phyloP scores from a whole-genome alignment of 2,329 filamentous ascomycete genomes.

The Botrytis tulipae region DNA sequence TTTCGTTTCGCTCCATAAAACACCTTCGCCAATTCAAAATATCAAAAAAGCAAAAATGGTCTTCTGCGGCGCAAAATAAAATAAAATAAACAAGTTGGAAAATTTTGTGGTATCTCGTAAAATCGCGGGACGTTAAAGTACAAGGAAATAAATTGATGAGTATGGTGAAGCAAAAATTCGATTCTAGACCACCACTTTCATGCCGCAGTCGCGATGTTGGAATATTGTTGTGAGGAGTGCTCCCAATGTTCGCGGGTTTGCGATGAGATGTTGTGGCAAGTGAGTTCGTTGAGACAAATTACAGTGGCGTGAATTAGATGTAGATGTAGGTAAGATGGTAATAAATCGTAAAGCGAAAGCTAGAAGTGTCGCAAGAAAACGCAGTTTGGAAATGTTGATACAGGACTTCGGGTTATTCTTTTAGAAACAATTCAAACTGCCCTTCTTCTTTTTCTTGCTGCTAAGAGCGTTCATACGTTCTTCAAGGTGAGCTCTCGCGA shows the following conservation, averaged over 20 bases:
- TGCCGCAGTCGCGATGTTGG: not conserved
- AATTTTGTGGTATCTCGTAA: conserved; percentile 31
- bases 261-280: conserved; percentile 1
- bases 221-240: not conserved
- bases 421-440: conserved; percentile 88
- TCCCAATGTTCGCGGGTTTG: not conserved
- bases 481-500: conserved; percentile 83
- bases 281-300: not conserved
- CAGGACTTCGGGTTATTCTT: conserved; percentile 13
- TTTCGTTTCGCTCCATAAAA: conserved; percentile 14
- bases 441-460: conserved; percentile 73
- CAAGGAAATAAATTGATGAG: conserved; percentile 19
- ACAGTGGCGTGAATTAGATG: conserved; percentile 13
- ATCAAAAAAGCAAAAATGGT: conserved; percentile 7
- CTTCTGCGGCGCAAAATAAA: conserved; percentile 6
- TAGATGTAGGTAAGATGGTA: not conserved
- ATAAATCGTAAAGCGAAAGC: not conserved
- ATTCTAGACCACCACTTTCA: not conserved
- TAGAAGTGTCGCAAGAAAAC: not conserved
- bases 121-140: conserved; percentile 26
- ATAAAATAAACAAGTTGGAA: conserved; percentile 4
- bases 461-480: conserved; percentile 91
- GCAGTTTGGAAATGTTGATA: not conserved
- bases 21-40: conserved; percentile 18
- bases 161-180: not conserved